Evolutionary conservation across 352 stramenopile genomes (phyloP).

Genomic region (Elongisporangium prolatum): DNA sequence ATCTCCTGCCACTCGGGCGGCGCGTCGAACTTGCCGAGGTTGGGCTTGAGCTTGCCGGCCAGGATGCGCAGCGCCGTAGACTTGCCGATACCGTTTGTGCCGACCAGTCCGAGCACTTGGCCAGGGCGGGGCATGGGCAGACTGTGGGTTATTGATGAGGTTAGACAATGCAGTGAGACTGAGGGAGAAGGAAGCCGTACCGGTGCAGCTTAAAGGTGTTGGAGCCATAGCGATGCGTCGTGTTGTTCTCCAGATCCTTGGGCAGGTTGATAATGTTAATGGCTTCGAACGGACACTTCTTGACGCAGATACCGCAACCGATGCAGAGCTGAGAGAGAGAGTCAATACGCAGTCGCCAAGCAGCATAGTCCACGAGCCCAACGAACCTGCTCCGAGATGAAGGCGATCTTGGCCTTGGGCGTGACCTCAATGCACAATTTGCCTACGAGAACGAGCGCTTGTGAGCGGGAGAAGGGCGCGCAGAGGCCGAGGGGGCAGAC

Average conservation of each 20-base stretch:
- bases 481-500: slow-evolving; percentile 6
- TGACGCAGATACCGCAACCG: slow-evolving; percentile 99
- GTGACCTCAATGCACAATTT: slow-evolving; percentile 99
- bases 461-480: neutral
- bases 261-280: slow-evolving; percentile 99
- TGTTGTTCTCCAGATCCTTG: slow-evolving; percentile 98
- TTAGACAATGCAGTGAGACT: neutral
- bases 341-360: neutral
- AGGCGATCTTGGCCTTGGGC: slow-evolving; percentile 95
- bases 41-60: slow-evolving; percentile 99
- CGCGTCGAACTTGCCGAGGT: slow-evolving; percentile 95
- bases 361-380: neutral
- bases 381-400: slow-evolving; percentile 93
- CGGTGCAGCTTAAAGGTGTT: slow-evolving; percentile 99
- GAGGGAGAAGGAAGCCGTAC: slow-evolving; percentile 14
- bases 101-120: slow-evolving; percentile 98
- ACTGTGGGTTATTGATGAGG: slow-evolving; percentile 7
- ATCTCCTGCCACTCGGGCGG: slow-evolving; percentile 99
- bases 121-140: slow-evolving; percentile 97
- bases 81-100: slow-evolving; percentile 99
- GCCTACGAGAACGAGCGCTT: slow-evolving; percentile 16
- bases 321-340: slow-evolving; percentile 92
- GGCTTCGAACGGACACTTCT: slow-evolving; percentile 99
- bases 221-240: slow-evolving; percentile 98
- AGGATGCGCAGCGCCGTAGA: slow-evolving; percentile 99